Evolutionary conservation across 805 yeast species (phyloP), one percentile per base, ranked within the genome.

Genomic region (Monosporozyma unispora): DNA sequence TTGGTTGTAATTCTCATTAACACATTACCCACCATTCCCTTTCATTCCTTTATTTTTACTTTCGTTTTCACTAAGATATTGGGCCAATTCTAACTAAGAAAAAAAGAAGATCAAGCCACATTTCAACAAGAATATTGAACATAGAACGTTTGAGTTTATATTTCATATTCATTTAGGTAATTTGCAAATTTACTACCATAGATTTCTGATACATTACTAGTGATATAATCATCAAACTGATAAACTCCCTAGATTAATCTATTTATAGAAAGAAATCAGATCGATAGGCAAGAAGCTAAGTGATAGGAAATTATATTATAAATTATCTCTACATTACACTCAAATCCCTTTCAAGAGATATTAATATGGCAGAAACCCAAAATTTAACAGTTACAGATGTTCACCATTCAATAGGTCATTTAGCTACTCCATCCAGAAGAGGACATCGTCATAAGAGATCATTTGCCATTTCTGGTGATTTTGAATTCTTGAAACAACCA

Each of bases 391-490:
- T 58, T 3, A 39, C 53, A 12, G 56, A 50, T 27, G 45, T 49
- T 7, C 46, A 53, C 6, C 42, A 55, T 18, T 19, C 55, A 14
- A 47, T 53, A 28, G 37, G 50, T 9, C 50, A 49, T 39, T 23
- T 53, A 11, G 33, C 51, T 10, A 58, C 70, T 1, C 65, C 72
- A 1, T 58, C 65, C 43, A 70, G 70, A 58, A 70, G 78, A 54
- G 79, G 81, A 1, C 96, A 88, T 67, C 78, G 86, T 43, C 96
- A 88, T 60, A 78, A 87, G 59, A 71, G 96, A 47, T 87, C 96
- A 0, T 89, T 91, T 21, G 96, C 96, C 0, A 82, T 88, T 6
- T 84, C 93, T 8, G 93, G 93, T 3, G 96, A 88, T 62, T 84
- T 87, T 61, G 93, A 85, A 57, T 68, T 68, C 48, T 56, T 68